Base-by-base conservation (phyloP, 345 rosid genomes). In the Lepidium aucheri region DNA sequence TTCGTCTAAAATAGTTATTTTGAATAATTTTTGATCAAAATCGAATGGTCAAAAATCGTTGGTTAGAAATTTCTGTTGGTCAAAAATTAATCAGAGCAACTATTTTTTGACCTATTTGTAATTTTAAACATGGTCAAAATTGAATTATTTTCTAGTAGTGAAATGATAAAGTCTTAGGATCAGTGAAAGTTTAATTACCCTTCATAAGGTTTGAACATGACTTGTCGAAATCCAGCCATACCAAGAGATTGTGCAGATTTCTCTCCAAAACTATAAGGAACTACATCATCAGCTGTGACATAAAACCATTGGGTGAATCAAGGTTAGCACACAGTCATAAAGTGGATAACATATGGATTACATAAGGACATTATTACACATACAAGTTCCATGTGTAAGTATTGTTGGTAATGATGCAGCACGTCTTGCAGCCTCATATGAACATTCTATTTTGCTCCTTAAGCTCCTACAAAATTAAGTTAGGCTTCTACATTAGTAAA, bases 181-280 rank as follows among this genome's bases (percentile, higher is more conserved):
- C 30, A 20, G 3, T 46, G 9, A 40, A 24, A 34, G 12, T 14
- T 11, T 17, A 42, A 14, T 54, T 82, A 92, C 93, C 95, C 98
- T 5, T 89, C 95, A 35, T 84, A 83, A 34, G 82, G 72, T 73
- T 84, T 85, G 71, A 92, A 92, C 5, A 81, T 70, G 55, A 82
- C 79, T 69, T 82, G 79, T 30, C 86, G 84, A 65, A 92, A 87
- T 60, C 96, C 95, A 26, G 95, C 87, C 36, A 63, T 12, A 54
- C 57, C 79, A 68, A 92, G 76, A 57, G 72, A 44, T 17, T 85
- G 82, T 16, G 85, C 90, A 17, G 98, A 92, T 79, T 77, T 86
- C 72, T 91, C 96, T 74, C 98, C 98, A 49, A 79, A 79, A 68
- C 66, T 78, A 53, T 83, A 83, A 11, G 90, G 87, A 28, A 92